These are phyloP conservation scores for Omphalotus olearius DNA, from an alignment of 1,284 basidiomycete genomes.

Conservation along the genomic window DNA sequence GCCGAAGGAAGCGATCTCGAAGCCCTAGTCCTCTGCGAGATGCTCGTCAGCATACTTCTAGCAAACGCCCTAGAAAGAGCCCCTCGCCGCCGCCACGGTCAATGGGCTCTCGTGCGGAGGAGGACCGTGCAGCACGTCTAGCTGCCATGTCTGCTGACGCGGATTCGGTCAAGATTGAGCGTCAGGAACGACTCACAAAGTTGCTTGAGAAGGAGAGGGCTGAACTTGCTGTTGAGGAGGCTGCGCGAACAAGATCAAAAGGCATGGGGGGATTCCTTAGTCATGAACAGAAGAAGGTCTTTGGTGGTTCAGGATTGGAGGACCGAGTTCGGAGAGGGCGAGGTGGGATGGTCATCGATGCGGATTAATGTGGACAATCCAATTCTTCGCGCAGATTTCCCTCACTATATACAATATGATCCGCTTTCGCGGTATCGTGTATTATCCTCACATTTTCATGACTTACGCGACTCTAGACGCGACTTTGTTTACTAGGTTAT, in stretches of 20 bases:
- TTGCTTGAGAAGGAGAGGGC: slow-evolving; percentile 71
- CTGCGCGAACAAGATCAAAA: slow-evolving; percentile 55
- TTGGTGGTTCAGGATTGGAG: slow-evolving; percentile 70
- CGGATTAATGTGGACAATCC: slow-evolving; percentile 30
- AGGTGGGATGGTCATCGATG: slow-evolving; percentile 56
- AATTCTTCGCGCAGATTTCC: too few species aligned
- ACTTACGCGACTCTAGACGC: background rate
- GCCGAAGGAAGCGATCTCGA: slow-evolving; percentile 20
- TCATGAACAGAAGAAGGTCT: slow-evolving; percentile 73
- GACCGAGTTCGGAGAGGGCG: slow-evolving; percentile 69
- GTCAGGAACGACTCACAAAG: slow-evolving; percentile 61
- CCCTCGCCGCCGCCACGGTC: slow-evolving; percentile 25
- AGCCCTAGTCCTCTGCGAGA: slow-evolving; percentile 21
- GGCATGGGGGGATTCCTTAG: slow-evolving; percentile 72
- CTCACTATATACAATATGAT: background rate
- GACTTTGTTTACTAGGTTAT: background rate
- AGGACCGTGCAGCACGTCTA: slow-evolving; percentile 76
- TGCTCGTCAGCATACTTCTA: slow-evolving; percentile 10
- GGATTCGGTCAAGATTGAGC: slow-evolving; percentile 53
- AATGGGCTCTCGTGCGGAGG: slow-evolving; percentile 24
- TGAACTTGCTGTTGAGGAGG: slow-evolving; percentile 63
- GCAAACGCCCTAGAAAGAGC: slow-evolving; percentile 44
- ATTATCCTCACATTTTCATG: background rate
- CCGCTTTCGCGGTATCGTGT: background rate
- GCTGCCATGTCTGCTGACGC: slow-evolving; percentile 85